A percentile compares a stretch with the other conserved stretches of the same genome.
These are phyloP conservation scores for Parsonsia alboflavescens DNA, from an alignment of 257 asterid genomes.

Conservation along the genomic window DNA sequence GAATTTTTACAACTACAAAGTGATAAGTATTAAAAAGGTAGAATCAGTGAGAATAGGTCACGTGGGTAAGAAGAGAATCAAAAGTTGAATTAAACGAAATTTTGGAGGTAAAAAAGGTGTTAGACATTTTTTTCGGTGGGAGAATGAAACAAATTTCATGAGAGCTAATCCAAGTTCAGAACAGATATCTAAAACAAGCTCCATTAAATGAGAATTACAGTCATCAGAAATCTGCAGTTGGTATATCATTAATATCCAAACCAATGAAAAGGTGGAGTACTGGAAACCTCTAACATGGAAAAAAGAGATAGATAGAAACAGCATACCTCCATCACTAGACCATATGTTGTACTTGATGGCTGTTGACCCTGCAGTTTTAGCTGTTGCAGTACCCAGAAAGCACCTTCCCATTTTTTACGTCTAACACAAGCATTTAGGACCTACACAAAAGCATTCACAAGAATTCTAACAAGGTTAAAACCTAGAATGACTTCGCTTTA, in stretches of 20 bases:
- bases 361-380: conserved; percentile 49
- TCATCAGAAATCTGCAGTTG: background rate
- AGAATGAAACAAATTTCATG: too few species aligned
- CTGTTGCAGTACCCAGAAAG: conserved; percentile 96
- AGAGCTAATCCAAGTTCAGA: too few species aligned
- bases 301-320: background rate
- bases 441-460: conserved; percentile 31
- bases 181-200: background rate
- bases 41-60: too few species aligned
- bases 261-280: background rate
- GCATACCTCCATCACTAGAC: conserved; percentile 88
- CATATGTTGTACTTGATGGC: conserved; percentile 80
- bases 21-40: too few species aligned
- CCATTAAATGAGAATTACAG: background rate
- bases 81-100: too few species aligned
- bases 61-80: too few species aligned
- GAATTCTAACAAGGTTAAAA: conserved; percentile 10
- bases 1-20: too few species aligned
- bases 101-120: too few species aligned
- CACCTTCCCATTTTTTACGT: conserved; percentile 92
- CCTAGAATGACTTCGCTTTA: conserved; percentile 3
- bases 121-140: too few species aligned
- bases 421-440: conserved; percentile 86
- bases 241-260: background rate
- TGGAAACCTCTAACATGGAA: background rate